Evolutionary conservation across 208 protist species (phyloP), one percentile per base, ranked within the genome.

Genomic region (Crithidia acanthocephali): DNA sequence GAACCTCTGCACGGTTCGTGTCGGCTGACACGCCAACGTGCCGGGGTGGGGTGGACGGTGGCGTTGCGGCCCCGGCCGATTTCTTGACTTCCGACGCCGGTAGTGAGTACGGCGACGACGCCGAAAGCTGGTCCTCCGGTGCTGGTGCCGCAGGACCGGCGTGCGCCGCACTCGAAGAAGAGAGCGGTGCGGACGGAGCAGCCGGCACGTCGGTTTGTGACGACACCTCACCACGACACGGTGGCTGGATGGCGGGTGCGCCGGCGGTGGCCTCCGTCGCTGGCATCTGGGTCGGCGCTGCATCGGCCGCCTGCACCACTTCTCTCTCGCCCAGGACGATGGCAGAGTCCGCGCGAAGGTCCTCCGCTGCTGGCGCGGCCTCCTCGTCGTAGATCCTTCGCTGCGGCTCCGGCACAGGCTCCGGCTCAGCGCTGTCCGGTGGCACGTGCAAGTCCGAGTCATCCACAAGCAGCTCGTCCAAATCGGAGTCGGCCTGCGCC

Each of bases 401-500:
- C n/a, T n/a, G n/a, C n/a, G n/a, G n/a, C n/a, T n/a, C n/a, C n/a
- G n/a, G n/a, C n/a, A n/a, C n/a, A n/a, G n/a, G 18, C 10, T 74
- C 56, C 13, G 42, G 32, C 23, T 47, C 51, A 2, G 22, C 55
- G 42, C 37, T 69, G 32, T 71, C 60, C 2, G 33, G 23, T 52
- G 42, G 62, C 25, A 70, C n/a, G n/a, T 50, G 45, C 27, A 74
- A 28, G 22, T 71, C 68, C n/a, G 58, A 72, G 55, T 72, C 71
- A n/a, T 79, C 55, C 4, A 35, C 30, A 13, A 76, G 45, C 6
- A 65, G 44, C 25, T 74, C 74, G 25, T 84, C 76, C 51, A 86
- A 73, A 47, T 81, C 72, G 27, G 76, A 79, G 55, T 75, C 67
- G 15, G 75, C 77, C 30, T 80, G 44, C 8, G 60, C 62, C 13